phyloP scores from a whole-genome alignment of 2,329 filamentous ascomycete species.

The Trichoderma pleuroti region DNA sequence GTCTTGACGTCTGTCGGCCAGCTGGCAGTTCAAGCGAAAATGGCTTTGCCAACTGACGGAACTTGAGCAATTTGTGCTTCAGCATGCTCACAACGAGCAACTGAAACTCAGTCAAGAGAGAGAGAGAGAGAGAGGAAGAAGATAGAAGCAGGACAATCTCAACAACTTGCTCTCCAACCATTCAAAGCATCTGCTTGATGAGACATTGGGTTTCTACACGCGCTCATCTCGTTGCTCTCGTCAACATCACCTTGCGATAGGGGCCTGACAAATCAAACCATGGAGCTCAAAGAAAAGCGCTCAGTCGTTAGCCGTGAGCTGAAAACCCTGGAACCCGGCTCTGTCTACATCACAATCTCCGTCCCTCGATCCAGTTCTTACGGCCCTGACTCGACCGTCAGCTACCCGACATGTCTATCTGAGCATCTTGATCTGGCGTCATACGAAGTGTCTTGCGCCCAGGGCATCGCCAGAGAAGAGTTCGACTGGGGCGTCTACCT shows the following conservation, averaged over 20 bases:
- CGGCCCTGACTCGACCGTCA: not conserved
- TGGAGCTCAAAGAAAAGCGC: conserved; percentile 2
- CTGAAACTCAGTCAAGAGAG: not conserved
- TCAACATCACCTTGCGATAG: not conserved
- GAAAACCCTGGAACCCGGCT: conserved; percentile 24
- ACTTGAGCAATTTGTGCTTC: not conserved
- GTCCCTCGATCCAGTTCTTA: conserved; percentile 18
- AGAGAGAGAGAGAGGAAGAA: not conserved
- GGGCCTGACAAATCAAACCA: too few species aligned
- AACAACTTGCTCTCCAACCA: not conserved
- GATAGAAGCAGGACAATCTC: not conserved
- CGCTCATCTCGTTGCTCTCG: not conserved
- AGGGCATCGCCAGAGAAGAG: conserved; percentile 27
- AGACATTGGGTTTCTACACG: not conserved
- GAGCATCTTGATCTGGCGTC: conserved; percentile 20
- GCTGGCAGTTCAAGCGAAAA: not conserved
- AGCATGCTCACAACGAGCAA: not conserved
- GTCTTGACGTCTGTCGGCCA: not conserved
- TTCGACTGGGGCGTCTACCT: conserved; percentile 39
- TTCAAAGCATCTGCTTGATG: not conserved
- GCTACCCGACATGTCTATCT: conserved; percentile 5
- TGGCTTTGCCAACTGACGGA: not conserved
- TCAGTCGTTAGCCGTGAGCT: conserved; percentile 22
- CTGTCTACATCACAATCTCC: conserved; percentile 28
- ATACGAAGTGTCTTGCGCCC: conserved; percentile 24